Conservation (phyloP, 2,329 filamentous ascomycete species). For the Colletotrichum sp. region DNA sequence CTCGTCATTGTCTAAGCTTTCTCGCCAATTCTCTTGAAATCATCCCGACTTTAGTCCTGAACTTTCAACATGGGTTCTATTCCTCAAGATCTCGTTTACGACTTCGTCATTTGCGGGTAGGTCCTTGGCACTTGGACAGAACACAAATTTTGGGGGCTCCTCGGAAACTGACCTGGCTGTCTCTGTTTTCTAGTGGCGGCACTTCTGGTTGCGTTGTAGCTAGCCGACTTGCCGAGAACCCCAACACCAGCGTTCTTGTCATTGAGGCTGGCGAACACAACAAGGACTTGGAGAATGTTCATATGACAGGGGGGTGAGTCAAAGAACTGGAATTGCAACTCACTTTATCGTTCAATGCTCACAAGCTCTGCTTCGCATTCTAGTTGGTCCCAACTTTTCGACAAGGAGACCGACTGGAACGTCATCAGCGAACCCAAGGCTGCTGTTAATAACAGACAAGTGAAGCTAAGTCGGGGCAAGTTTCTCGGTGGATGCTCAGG, state of each 20-base stretch:
- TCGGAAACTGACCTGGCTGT: background rate
- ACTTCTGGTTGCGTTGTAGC: slow-evolving; percentile 42
- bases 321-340: slow-evolving; percentile 39
- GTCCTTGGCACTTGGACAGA: background rate
- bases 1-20: background rate
- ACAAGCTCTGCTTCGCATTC: background rate
- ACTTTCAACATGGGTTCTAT: slow-evolving; percentile 2
- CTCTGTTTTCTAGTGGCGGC: slow-evolving; percentile 28
- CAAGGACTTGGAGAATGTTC: slow-evolving; percentile 50
- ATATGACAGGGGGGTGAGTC: slow-evolving; percentile 54
- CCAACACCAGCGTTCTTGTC: slow-evolving; percentile 33
- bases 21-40: background rate
- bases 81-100: slow-evolving; percentile 1
- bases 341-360: background rate
- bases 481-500: slow-evolving; percentile 56
- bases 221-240: slow-evolving; percentile 39
- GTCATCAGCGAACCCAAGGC: slow-evolving; percentile 45
- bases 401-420: slow-evolving; percentile 57
- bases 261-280: slow-evolving; percentile 45
- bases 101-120: slow-evolving; percentile 17
- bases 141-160: background rate
- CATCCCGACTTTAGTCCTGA: background rate
- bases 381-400: slow-evolving; percentile 24
- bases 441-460: slow-evolving; percentile 44
- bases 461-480: slow-evolving; percentile 53